Conservation (phyloP, 1,284 basidiomycete species). For the Austroboletus olivaceoglutinosus region DNA sequence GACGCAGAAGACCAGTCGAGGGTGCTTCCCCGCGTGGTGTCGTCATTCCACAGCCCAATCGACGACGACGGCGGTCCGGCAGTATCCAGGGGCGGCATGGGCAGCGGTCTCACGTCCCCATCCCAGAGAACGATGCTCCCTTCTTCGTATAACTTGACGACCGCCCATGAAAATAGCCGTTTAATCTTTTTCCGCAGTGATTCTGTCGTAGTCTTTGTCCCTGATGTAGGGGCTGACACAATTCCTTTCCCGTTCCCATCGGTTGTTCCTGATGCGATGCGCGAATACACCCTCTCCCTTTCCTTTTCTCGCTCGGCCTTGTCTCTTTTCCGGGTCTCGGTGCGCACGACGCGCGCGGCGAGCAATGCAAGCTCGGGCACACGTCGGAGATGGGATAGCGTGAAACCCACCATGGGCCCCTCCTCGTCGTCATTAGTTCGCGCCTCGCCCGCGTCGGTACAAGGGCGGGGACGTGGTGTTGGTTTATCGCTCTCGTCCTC, state of each 20-base stretch:
- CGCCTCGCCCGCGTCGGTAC: not conserved
- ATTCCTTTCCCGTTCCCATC: too few relatives aligned
- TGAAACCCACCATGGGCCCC: too few relatives aligned
- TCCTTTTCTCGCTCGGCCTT: too few relatives aligned
- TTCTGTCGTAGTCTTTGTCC: too few relatives aligned
- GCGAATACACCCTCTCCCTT: too few relatives aligned
- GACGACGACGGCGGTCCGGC: conserved; percentile 17
- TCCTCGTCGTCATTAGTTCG: not conserved
- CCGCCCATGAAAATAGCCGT: conserved; percentile 29
- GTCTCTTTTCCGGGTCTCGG: too few relatives aligned
- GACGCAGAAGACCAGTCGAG: not conserved
- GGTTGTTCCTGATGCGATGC: too few relatives aligned
- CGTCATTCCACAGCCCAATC: conserved; percentile 52
- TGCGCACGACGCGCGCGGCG: too few relatives aligned
- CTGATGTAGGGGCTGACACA: too few relatives aligned
- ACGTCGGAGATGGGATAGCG: too few relatives aligned
- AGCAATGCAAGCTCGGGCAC: too few relatives aligned
- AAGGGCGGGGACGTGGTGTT: conserved; percentile 17
- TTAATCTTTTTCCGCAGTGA: too few relatives aligned
- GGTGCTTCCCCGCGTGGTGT: conserved; percentile 21
- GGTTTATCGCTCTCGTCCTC: conserved; percentile 1
- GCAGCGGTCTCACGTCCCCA: conserved; percentile 42
- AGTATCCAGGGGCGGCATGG: not conserved
- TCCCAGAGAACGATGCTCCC: conserved; percentile 69
- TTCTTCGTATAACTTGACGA: conserved; percentile 61